Evolutionary conservation across 495 filamentous ascomycete species (phyloP), one percentile per base, ranked within the genome.

Genomic region (Hypomontagnella submonticulosa): DNA sequence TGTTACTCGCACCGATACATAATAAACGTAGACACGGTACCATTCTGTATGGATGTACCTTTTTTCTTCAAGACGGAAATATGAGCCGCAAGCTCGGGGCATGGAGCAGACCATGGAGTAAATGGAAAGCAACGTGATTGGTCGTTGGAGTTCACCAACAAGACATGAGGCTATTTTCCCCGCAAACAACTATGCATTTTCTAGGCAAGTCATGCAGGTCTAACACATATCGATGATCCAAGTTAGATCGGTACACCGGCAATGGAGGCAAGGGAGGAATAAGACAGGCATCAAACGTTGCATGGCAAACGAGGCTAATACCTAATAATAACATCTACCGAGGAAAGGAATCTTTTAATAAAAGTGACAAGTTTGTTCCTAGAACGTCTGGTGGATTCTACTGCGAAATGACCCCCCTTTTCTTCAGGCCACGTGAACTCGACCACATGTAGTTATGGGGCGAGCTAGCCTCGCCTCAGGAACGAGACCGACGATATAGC

Each of bases 151-250:
- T 48, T 52, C 50, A 33, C 43, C 40, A 61, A 38, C 60, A 43
- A 56, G 41, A 48, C 30, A 27, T 64, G 66, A 69, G 66, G 60
- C 66, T 69, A 64, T 69, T 69, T 27, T 69, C 66, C 66, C 66
- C 66, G 66, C 66, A 69, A 69, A 69, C 66, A 43, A 51, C 54
- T 60, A 67, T 47, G 37, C 46, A 42, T 49, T 38, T 51, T 61
- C 36, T 57, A 20, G 53, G 47, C 48, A 67, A 58, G 23, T 36
- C 44, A 61, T 67, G 57, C 64, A 58, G 42, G 52, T 61, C 47
- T 34, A 49, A 33, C 30, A 47, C 18, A 19, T 50, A 10, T 34
- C 34, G 27, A 20, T 16, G 6, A 15, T 9, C 47, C 34, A 33
- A 50, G 47, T 41, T 66, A 66, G 55, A 49, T 60, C 61, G 61